Evolutionary conservation across 805 yeast species (phyloP), one percentile per base, ranked within the genome.

Genomic region (Yamadazyma paraphyllophila): DNA sequence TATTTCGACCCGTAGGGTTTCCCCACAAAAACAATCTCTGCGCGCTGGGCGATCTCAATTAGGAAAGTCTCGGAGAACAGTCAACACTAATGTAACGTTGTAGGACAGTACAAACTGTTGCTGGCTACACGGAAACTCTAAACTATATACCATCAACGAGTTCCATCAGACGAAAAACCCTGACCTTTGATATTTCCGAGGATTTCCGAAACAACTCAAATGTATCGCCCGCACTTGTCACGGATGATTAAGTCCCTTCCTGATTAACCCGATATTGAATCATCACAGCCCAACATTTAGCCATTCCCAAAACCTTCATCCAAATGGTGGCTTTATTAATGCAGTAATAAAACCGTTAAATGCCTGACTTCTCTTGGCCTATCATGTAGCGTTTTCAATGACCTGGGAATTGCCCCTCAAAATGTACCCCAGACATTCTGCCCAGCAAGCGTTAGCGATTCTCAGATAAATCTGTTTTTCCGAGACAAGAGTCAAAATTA

Each of bases 11-110:
- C n/a, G n/a, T n/a, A n/a, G n/a, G 24, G 24, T 20, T 39, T 25
- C 43, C 43, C 43, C 43, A 40, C 43, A 40, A 40, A 40, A 40
- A 31, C 13, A n/a, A 9, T 12, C 10, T 24, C 9, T 15, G 33
- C 35, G 35, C 26, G 27, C 35, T 27, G 7, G 29, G 9, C 14
- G 9, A 36, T 37, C 41, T 27, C 14, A 39, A 39, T 31, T 16
- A 15, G 36, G 42, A 39, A 29, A 31, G 15, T 16, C 17, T 15
- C 42, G 42, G 42, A 30, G 13, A 9, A 30, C 42, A 30, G 32
- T 25, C n/a, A 37, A 13, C 12, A 27, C 10, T 20, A 4, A 20
- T 37, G 42, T 16, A 39, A 29, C 36, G 36, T 30, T 13, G 20
- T 26, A 37, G 2, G 24, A 24, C 24, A 10, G 15, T 9, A 14